Percentiles rank a stretch among this genome's conserved stretches.
These are phyloP conservation scores for Leishmania amazonensis DNA, from an alignment of 208 protist species.

Conservation along the genomic window DNA sequence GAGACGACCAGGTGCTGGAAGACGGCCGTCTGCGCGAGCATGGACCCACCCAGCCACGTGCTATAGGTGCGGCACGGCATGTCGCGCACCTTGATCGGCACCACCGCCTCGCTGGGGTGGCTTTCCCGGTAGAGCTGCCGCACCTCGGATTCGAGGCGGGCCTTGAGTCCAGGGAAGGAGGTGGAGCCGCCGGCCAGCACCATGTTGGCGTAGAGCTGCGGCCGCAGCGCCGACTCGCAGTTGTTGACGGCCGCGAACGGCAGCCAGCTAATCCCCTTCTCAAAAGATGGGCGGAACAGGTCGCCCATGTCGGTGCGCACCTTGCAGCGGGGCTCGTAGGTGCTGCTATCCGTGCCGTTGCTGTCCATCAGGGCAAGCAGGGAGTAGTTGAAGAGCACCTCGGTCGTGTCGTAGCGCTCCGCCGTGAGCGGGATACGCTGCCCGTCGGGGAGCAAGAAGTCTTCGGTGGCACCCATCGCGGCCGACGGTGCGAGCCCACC, in stretches of 20 bases:
- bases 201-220: conserved; percentile 93
- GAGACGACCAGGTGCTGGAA: conserved; percentile 87
- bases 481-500: background rate
- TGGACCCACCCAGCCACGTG: conserved; percentile 83
- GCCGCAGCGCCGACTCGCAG: conserved; percentile 88
- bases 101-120: conserved; percentile 84
- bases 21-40: conserved; percentile 85
- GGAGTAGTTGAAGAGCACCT: conserved; percentile 91
- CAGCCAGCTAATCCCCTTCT: conserved; percentile 91
- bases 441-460: conserved; percentile 90
- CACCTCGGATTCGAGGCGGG: conserved; percentile 89
- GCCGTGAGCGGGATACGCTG: conserved; percentile 73
- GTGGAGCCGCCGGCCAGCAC: conserved; percentile 93
- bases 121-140: conserved; percentile 86
- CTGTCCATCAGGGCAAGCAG: conserved; percentile 49
- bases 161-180: conserved; percentile 80
- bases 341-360: conserved; percentile 16
- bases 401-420: conserved; percentile 69
- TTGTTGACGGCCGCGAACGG: conserved; percentile 91
- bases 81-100: conserved; percentile 74
- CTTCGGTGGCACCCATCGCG: conserved; percentile 7
- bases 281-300: conserved; percentile 78
- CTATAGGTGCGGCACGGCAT: conserved; percentile 76
- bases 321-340: conserved; percentile 73
- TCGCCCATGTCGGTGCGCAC: conserved; percentile 87